Evolutionary conservation across 305 asterid genomes (phyloP).

Genomic region (Solanum hybrid): DNA sequence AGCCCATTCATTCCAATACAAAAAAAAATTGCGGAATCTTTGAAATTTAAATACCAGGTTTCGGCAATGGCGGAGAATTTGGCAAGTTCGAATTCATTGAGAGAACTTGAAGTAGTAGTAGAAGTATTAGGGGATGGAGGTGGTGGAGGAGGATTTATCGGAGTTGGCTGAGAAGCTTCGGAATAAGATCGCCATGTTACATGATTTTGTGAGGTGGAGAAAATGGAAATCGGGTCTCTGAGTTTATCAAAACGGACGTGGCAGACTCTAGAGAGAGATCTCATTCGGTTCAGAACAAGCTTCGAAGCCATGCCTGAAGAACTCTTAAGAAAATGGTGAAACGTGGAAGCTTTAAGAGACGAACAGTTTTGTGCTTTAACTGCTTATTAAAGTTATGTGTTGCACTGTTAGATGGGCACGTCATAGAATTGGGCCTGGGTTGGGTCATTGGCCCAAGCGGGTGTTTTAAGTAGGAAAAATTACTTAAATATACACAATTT

Average conservation of each 20-base stretch:
- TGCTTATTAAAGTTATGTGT: neutral
- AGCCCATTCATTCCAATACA: neutral
- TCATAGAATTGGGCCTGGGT: neutral
- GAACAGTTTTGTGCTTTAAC: neutral
- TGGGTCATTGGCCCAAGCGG: neutral
- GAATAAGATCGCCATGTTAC: conserved; percentile 32
- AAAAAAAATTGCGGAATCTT: neutral
- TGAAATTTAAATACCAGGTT: conserved; percentile 38
- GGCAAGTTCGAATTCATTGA: conserved; percentile 58
- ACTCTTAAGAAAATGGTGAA: neutral
- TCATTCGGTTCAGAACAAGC: conserved; percentile 32
- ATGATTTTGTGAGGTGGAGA: neutral
- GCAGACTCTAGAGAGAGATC: conserved; percentile 17
- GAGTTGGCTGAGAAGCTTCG: conserved; percentile 25
- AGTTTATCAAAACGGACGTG: neutral
- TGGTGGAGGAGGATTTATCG: conserved; percentile 15
- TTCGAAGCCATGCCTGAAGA: conserved; percentile 36
- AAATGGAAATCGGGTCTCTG: neutral
- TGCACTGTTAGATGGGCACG: neutral
- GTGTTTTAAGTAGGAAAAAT: neutral
- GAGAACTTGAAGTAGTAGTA: conserved; percentile 32
- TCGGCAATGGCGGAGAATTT: conserved; percentile 72
- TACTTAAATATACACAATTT: neutral
- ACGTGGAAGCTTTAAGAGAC: neutral
- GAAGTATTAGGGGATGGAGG: neutral